Base-by-base conservation (phyloP, 176 grass and related monocot species). In the Oryza nivara region DNA sequence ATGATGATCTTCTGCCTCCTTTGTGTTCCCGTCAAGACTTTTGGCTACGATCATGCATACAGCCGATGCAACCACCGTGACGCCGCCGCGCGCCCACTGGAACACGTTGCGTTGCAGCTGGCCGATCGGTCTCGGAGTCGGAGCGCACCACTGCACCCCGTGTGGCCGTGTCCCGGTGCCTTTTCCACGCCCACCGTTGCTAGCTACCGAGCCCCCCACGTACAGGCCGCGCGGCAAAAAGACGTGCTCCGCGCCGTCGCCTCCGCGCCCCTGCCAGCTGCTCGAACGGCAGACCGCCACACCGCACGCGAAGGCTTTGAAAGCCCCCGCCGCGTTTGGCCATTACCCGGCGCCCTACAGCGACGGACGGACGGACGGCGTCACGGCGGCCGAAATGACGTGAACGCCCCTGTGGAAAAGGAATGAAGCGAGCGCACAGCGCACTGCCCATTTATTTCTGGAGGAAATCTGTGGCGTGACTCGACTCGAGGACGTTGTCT, bases 201-300 rank as follows among this genome's bases (percentile, higher is more conserved):
- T 40, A 3, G 35, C 35, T 36, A 36, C 35, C 35, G 35, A 5
- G 35, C 35, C 35, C 36, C 8, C 78, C 68, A 74, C 69, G 81
- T 80, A 32, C 36, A 19, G 9, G 17, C 48, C 63, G 19, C 63
- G 11, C 72, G 65, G 40, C 74, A 22, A 34, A 36, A 73, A 51
- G 68, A 47, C 16, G 46, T n/a, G 46, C 15, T 45, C 15, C 14
- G n/a, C 11, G 19, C 1, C n/a, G 72, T 19, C 2, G 4, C 32
- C 70, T 36, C 85, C 6, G 65, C 30, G 56, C 17, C 54, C 51
- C 11, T 6, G 88, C 81, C 88, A 86, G 77, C 83, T 89, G 88
- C 72, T 20, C 83, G 52, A 65, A 85, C 52, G 41, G 28, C 80
- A 73, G 58, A 4, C 28, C 23, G 60, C 80, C 74, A 28, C 86